A percentile compares a stretch with the other conserved stretches of the same genome.
Conservation (phyloP, 2,329 filamentous ascomycete species). For the Amylocarpus encephaloides region DNA sequence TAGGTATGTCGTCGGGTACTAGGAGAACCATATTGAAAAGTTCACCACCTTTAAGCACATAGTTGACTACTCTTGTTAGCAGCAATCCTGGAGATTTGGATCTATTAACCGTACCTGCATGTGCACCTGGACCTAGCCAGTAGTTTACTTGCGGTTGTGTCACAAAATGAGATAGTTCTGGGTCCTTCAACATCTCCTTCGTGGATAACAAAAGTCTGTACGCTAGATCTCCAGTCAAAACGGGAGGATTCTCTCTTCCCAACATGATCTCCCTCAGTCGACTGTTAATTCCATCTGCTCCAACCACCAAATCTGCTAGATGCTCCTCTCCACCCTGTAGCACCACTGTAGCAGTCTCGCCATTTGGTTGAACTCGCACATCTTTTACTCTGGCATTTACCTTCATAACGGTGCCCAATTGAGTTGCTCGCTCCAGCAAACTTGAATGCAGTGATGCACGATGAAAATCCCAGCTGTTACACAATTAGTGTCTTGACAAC, state of each 20-base stretch:
- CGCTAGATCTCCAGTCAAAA: conserved; percentile 40
- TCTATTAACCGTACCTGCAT: conserved; percentile 35
- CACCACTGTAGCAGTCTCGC: conserved; percentile 21
- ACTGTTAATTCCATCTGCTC: conserved; percentile 38
- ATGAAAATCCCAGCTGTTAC: conserved; percentile 38
- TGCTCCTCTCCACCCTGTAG: conserved; percentile 27
- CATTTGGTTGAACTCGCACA: conserved; percentile 23
- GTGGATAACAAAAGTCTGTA: conserved; percentile 41
- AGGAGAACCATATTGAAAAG: conserved; percentile 41
- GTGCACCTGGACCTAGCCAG: conserved; percentile 43
- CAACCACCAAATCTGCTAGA: conserved; percentile 34
- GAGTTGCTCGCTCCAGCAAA: conserved; percentile 35
- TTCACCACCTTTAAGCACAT: conserved; percentile 39
- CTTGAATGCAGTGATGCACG: conserved; percentile 41
- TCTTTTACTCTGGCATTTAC: conserved; percentile 35
- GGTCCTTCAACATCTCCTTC: conserved; percentile 37
- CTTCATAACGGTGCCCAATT: conserved; percentile 34
- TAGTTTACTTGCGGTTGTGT: conserved; percentile 39
- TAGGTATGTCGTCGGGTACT: conserved; percentile 34
- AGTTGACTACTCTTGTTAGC: conserved; percentile 33
- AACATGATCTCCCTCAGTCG: conserved; percentile 36
- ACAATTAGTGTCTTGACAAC: background rate
- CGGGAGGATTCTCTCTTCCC: conserved; percentile 40
- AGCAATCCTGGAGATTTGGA: no score
- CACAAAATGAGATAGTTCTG: conserved; percentile 34